Conservation (phyloP, 768 basidiomycete species). For the Heimioporus sp. region DNA sequence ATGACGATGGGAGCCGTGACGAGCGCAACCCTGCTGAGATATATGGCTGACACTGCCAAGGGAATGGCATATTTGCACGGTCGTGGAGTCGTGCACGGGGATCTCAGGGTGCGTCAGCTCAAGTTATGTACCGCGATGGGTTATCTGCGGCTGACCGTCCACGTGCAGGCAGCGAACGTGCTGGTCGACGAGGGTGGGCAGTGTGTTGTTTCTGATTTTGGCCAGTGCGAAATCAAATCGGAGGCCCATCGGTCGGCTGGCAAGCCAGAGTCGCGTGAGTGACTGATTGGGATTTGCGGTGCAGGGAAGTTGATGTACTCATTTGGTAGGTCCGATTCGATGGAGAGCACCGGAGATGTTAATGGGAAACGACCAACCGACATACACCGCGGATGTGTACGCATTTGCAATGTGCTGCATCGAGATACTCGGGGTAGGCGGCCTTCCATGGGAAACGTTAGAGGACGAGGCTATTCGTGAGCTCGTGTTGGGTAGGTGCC, state of each 20-base stretch:
- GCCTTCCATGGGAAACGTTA: slow-evolving; percentile 53
- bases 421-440: slow-evolving; percentile 62
- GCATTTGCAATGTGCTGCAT: slow-evolving; percentile 65
- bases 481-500: slow-evolving; percentile 47
- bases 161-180: slow-evolving; percentile 64
- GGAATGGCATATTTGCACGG: slow-evolving; percentile 82
- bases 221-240: slow-evolving; percentile 75
- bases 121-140: background rate
- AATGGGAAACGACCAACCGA: slow-evolving; percentile 44
- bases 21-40: slow-evolving; percentile 45
- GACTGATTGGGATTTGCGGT: background rate
- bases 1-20: background rate
- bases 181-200: slow-evolving; percentile 64
- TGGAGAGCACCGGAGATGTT: slow-evolving; percentile 76
- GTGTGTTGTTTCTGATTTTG: slow-evolving; percentile 82
- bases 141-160: background rate
- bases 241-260: slow-evolving; percentile 66
- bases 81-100: slow-evolving; percentile 70
- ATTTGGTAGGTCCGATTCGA: slow-evolving; percentile 51
- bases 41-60: slow-evolving; percentile 71
- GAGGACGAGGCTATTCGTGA: slow-evolving; percentile 51
- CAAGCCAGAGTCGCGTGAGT: slow-evolving; percentile 42
- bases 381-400: slow-evolving; percentile 62
- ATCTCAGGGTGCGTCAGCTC: slow-evolving; percentile 60
- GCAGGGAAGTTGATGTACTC: background rate